Conservation (phyloP, 75 land plant species). For the Gnetum montanum region DNA sequence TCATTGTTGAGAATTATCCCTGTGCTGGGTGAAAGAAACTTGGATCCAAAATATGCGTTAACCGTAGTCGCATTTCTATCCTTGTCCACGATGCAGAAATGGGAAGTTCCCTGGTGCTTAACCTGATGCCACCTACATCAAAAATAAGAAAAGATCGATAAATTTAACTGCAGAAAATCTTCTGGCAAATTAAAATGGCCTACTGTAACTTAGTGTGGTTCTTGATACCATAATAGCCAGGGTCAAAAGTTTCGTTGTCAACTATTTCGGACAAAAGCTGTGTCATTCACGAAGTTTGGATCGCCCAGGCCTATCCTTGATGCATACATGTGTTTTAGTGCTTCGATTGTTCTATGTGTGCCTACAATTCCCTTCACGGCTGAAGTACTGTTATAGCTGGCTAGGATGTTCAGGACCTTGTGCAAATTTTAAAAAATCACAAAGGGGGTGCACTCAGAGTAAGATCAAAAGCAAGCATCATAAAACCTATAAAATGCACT, state of each 20-base stretch:
- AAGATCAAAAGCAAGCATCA: too few relatives aligned
- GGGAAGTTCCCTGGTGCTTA: slow-evolving; percentile 80
- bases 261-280: slow-evolving; percentile 41
- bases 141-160: too few relatives aligned
- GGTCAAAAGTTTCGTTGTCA: slow-evolving; percentile 62
- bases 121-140: slow-evolving; percentile 49
- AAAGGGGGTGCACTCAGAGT: too few relatives aligned
- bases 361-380: slow-evolving; percentile 44
- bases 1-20: slow-evolving; percentile 85
- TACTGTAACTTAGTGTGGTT: slow-evolving; percentile 58
- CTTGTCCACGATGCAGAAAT: slow-evolving; percentile 59
- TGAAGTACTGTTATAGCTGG: slow-evolving; percentile 33
- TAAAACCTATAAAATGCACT: too few relatives aligned
- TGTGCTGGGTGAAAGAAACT: slow-evolving; percentile 46
- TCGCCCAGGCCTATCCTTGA: slow-evolving; percentile 77
- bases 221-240: slow-evolving; percentile 68
- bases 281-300: slow-evolving; percentile 61
- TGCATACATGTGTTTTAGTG: slow-evolving; percentile 72
- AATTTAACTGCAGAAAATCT: too few relatives aligned
- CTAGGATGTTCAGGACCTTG: slow-evolving; percentile 73
- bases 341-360: slow-evolving; percentile 71
- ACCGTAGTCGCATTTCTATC: slow-evolving; percentile 66
- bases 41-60: slow-evolving; percentile 62
- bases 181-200: slow-evolving; percentile 1
- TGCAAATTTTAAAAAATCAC: too few relatives aligned